A percentile compares a stretch with the other conserved stretches of the same genome.
phyloP scores from a whole-genome alignment of 805 yeast species.

The Kuraishia ogatae region DNA sequence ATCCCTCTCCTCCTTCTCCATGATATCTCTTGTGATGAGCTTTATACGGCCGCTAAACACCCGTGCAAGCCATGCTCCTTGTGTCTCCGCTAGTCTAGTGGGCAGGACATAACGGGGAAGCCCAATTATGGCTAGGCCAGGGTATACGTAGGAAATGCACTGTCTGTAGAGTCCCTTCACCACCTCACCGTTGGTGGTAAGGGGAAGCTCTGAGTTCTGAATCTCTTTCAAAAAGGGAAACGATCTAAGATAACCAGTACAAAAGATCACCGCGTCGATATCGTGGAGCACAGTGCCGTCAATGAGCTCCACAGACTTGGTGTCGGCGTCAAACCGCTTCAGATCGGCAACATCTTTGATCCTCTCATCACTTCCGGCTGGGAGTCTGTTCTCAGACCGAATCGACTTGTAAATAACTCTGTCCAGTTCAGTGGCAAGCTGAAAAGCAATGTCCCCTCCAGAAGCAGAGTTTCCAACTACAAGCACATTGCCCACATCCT shows the following conservation, averaged over 20 bases:
- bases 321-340: constrained; percentile 25
- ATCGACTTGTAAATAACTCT: constrained; percentile 38
- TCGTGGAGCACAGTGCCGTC: constrained; percentile 37
- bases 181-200: constrained; percentile 37
- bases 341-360: constrained; percentile 36
- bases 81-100: constrained; percentile 51
- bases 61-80: constrained; percentile 57
- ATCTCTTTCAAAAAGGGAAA: constrained; percentile 43
- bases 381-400: constrained; percentile 33
- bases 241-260: constrained; percentile 63
- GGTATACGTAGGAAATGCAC: constrained; percentile 46
- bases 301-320: constrained; percentile 30
- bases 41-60: constrained; percentile 46
- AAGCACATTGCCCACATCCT: constrained; percentile 33
- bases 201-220: constrained; percentile 16
- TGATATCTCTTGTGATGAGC: constrained; percentile 40
- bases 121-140: constrained; percentile 56
- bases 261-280: constrained; percentile 53
- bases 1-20: constrained; percentile 31
- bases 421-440: constrained; percentile 36
- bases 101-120: constrained; percentile 56
- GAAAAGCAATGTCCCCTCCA: constrained; percentile 64
- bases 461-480: constrained; percentile 73
- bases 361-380: constrained; percentile 33
- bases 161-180: constrained; percentile 53